These are phyloP conservation scores for Triangularia setosa DNA, from an alignment of 2,329 filamentous ascomycete species.

Conservation along the genomic window DNA sequence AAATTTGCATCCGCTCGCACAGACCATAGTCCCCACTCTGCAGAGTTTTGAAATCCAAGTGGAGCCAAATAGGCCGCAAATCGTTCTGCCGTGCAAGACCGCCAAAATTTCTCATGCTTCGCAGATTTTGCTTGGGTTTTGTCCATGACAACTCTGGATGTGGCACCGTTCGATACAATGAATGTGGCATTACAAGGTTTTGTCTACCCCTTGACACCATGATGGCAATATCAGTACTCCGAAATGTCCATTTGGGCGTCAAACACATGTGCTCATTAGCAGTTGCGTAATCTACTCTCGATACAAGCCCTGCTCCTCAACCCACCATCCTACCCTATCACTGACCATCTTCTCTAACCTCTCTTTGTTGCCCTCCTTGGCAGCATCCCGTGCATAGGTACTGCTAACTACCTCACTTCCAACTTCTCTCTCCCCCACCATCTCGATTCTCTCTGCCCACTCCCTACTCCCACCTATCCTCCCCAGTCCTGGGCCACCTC, in stretches of 20 bases:
- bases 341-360: constrained; percentile 53
- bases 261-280: neutral
- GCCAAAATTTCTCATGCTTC: constrained; percentile 31
- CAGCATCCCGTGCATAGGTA: constrained; percentile 60
- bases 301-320: constrained; percentile 56
- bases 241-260: neutral
- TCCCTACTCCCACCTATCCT: constrained; percentile 49
- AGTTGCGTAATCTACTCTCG: constrained; percentile 13
- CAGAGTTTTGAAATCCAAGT: neutral
- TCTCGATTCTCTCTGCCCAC: constrained; percentile 59
- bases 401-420: constrained; percentile 49
- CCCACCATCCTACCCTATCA: constrained; percentile 52
- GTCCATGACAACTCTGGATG: constrained; percentile 3
- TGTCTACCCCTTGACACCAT: neutral
- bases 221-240: neutral
- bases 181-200: neutral
- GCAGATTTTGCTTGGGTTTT: neutral
- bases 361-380: constrained; percentile 43
- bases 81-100: constrained; percentile 33
- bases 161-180: neutral
- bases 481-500: constrained; percentile 41
- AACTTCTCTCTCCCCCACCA: constrained; percentile 48
- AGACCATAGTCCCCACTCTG: neutral
- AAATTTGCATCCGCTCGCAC: constrained; percentile 15
- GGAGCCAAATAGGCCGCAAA: neutral